Evolutionary conservation across 1,284 basidiomycete genomes (phyloP).

Genomic region (Trichosporon inkin): DNA sequence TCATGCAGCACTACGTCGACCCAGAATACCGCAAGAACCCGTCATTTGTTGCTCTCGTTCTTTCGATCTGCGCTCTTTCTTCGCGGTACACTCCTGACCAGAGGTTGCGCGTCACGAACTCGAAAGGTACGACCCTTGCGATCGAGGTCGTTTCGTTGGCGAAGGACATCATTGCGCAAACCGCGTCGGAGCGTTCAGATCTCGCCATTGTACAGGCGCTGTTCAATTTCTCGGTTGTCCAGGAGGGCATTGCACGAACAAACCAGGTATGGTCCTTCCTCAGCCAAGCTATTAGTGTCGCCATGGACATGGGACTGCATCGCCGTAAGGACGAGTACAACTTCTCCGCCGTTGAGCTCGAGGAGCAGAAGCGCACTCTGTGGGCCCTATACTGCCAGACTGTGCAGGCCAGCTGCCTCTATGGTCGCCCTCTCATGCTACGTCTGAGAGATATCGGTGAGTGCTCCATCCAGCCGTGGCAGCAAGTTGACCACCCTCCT

Average conservation of each 20-base stretch:
- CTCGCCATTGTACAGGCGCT: conserved; percentile 34
- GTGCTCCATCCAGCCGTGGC: conserved; percentile 3
- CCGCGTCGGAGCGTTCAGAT: conserved; percentile 30
- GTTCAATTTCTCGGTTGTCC: conserved; percentile 36
- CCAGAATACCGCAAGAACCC: conserved; percentile 27
- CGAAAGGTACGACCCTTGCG: conserved; percentile 18
- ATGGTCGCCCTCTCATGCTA: conserved; percentile 33
- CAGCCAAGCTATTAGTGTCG: conserved; percentile 32
- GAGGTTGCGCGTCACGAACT: conserved; percentile 16
- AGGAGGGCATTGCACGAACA: conserved; percentile 32
- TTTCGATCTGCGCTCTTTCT: conserved; percentile 35
- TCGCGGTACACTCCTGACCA: conserved; percentile 33
- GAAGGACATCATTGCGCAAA: conserved; percentile 19
- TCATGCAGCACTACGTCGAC: conserved; percentile 29
- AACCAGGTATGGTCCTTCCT: conserved; percentile 32
- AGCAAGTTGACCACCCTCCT: background rate
- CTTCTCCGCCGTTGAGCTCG: conserved; percentile 33
- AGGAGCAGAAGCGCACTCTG: conserved; percentile 35
- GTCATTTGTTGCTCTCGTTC: conserved; percentile 34
- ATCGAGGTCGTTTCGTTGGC: conserved; percentile 25
- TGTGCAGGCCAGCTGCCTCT: conserved; percentile 35
- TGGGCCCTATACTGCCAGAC: conserved; percentile 39
- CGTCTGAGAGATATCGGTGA: conserved; percentile 28
- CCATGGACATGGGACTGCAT: conserved; percentile 36
- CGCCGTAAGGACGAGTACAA: conserved; percentile 31